Evolutionary conservation across 768 basidiomycete species (phyloP).

Genomic region (Tricholoma terreum): DNA sequence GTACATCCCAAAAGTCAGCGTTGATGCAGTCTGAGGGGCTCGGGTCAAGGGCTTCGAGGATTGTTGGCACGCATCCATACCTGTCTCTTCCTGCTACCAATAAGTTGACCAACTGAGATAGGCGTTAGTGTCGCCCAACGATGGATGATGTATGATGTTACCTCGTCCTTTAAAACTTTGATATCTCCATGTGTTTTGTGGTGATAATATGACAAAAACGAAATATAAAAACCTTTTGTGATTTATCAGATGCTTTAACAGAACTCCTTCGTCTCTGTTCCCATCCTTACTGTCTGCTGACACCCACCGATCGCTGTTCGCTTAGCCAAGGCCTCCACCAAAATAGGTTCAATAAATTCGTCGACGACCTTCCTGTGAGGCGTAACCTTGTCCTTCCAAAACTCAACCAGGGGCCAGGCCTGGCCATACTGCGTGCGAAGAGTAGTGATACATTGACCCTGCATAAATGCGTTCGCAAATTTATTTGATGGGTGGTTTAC

Average conservation of each 20-base stretch:
- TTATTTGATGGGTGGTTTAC: constrained; percentile 34
- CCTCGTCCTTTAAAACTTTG: constrained; percentile 20
- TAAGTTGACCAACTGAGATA: constrained; percentile 32
- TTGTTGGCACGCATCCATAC: constrained; percentile 10
- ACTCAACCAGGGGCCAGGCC: constrained; percentile 50
- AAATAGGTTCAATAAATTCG: constrained; percentile 50
- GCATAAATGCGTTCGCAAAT: constrained; percentile 49
- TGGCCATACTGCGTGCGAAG: constrained; percentile 36
- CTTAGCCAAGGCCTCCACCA: constrained; percentile 43
- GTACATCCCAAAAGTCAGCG: constrained; percentile 52
- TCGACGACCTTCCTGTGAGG: constrained; percentile 46
- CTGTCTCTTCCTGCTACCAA: constrained; percentile 44
- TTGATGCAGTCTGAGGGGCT: constrained; percentile 39
- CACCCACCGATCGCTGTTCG: constrained; percentile 4
- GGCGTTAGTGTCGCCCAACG: neutral
- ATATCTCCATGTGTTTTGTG: constrained; percentile 6
- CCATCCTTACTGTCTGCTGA: constrained; percentile 15
- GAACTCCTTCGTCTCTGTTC: constrained; percentile 30
- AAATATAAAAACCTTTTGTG: constrained; percentile 42
- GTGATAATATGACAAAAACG: neutral
- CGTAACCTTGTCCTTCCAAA: constrained; percentile 45
- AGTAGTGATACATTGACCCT: constrained; percentile 37
- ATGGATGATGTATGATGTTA: neutral
- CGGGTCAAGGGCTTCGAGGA: neutral
- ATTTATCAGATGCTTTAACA: constrained; percentile 52